Percentiles rank a stretch among this genome's conserved stretches.
These are phyloP conservation scores for Globisporangium abappressorium DNA, from an alignment of 352 stramenopile species.

Conservation along the genomic window DNA sequence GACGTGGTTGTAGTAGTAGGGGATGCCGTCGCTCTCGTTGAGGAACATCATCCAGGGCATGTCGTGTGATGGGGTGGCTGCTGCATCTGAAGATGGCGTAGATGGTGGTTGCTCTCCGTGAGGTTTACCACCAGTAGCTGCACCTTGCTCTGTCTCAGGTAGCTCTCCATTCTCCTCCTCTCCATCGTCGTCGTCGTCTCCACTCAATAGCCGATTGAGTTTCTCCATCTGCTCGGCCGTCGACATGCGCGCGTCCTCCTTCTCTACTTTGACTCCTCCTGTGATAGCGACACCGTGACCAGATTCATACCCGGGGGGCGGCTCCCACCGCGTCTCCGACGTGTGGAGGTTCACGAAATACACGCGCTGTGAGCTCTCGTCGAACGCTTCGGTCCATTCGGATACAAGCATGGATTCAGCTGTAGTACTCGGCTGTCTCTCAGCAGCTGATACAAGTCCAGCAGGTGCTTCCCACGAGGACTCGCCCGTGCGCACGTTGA, in stretches of 20 bases:
- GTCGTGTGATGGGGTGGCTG: neutral
- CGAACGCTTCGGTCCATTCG: slow-evolving; percentile 41
- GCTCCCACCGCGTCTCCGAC: slow-evolving; percentile 51
- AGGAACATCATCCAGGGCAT: slow-evolving; percentile 67
- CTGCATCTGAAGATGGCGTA: neutral
- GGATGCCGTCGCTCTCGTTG: slow-evolving; percentile 54
- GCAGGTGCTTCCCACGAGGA: slow-evolving; percentile 40
- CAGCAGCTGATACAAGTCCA: neutral
- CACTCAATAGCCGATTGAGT: slow-evolving; percentile 53
- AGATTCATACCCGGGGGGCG: slow-evolving; percentile 18
- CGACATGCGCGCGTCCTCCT: slow-evolving; percentile 23
- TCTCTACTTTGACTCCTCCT: neutral
- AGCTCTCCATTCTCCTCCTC: neutral
- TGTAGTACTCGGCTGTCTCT: neutral
- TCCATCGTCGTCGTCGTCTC: slow-evolving; percentile 27
- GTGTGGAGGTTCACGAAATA: slow-evolving; percentile 61
- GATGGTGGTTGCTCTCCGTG: neutral
- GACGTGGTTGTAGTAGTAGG: slow-evolving; percentile 71
- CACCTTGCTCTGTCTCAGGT: neutral
- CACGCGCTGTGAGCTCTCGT: slow-evolving; percentile 30
- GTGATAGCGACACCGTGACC: neutral
- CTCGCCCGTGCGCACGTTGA: slow-evolving; percentile 50
- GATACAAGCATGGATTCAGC: neutral
- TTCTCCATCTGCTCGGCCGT: slow-evolving; percentile 65
- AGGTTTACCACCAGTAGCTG: neutral